Conservation (phyloP, 2,329 filamentous ascomycete species). For the Lasiodiplodia theobromae region DNA sequence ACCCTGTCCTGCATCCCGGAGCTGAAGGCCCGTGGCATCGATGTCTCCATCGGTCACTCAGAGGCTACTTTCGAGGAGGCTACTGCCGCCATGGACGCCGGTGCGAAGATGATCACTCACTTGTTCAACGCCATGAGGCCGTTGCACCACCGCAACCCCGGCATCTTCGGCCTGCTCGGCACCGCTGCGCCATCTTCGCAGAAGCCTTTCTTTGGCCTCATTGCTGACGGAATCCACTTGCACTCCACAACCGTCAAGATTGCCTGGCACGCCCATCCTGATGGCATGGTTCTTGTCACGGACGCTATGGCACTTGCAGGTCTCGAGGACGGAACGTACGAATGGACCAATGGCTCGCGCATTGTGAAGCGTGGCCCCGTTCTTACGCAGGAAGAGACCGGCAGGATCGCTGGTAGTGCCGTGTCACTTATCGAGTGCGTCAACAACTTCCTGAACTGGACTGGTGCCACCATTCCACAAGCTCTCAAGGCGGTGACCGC, state of each 20-base stretch:
- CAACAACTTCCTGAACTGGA: constrained; percentile 81
- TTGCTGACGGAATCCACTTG: constrained; percentile 88
- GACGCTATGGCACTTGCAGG: constrained; percentile 91
- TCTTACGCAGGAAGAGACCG: constrained; percentile 77
- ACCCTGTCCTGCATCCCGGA: constrained; percentile 73
- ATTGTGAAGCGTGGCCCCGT: constrained; percentile 75
- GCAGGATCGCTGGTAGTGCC: constrained; percentile 64
- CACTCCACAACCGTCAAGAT: constrained; percentile 90
- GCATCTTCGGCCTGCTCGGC: constrained; percentile 86
- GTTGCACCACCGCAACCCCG: constrained; percentile 88
- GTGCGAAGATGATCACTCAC: constrained; percentile 89
- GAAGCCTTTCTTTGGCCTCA: constrained; percentile 85
- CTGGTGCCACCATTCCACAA: constrained; percentile 70
- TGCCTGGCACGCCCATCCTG: constrained; percentile 83
- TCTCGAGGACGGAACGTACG: constrained; percentile 81
- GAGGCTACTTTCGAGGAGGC: constrained; percentile 88
- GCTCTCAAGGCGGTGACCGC: constrained; percentile 76
- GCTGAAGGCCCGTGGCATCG: constrained; percentile 70
- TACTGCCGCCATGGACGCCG: constrained; percentile 71
- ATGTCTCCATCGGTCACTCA: constrained; percentile 84
- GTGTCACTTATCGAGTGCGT: constrained; percentile 82
- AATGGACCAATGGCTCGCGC: constrained; percentile 78
- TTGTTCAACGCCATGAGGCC: constrained; percentile 94
- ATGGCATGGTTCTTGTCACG: constrained; percentile 86
- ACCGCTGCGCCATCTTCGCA: constrained; percentile 35